These are phyloP conservation scores for Plasmopara viticola DNA, from an alignment of 352 stramenopile genomes.

Conservation along the genomic window DNA sequence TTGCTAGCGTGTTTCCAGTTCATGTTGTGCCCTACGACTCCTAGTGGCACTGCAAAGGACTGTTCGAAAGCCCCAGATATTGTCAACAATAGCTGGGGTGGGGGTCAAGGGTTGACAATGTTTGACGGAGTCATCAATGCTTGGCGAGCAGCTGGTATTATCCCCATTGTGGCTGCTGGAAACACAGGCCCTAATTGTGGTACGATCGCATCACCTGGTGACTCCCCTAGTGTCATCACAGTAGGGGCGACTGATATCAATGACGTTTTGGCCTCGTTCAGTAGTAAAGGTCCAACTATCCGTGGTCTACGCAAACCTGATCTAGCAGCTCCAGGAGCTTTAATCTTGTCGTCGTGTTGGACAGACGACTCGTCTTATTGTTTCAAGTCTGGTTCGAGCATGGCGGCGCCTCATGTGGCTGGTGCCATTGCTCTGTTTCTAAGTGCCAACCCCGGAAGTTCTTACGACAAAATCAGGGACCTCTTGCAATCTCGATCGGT, in stretches of 20 bases:
- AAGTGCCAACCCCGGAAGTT: constrained; percentile 27
- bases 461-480: constrained; percentile 38
- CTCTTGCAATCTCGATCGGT: constrained; percentile 28
- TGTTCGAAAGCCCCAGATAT: constrained; percentile 47
- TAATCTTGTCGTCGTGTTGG: constrained; percentile 45
- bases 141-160: constrained; percentile 46
- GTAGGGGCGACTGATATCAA: constrained; percentile 51
- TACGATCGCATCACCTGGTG: constrained; percentile 45
- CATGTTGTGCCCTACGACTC: constrained; percentile 55
- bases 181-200: constrained; percentile 47
- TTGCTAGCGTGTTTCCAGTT: constrained; percentile 56
- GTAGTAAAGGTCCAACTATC: constrained; percentile 47
- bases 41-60: constrained; percentile 32
- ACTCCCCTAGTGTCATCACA: constrained; percentile 50
- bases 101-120: constrained; percentile 32
- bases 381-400: constrained; percentile 58
- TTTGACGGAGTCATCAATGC: constrained; percentile 41
- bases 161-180: constrained; percentile 47
- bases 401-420: constrained; percentile 55
- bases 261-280: constrained; percentile 38
- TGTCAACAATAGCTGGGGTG: constrained; percentile 72
- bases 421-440: constrained; percentile 52
- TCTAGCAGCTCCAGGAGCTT: constrained; percentile 37
- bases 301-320: constrained; percentile 44
- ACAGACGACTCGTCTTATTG: constrained; percentile 41